Conservation (phyloP, 2,329 filamentous ascomycete species). For the Cytospora leucostoma region DNA sequence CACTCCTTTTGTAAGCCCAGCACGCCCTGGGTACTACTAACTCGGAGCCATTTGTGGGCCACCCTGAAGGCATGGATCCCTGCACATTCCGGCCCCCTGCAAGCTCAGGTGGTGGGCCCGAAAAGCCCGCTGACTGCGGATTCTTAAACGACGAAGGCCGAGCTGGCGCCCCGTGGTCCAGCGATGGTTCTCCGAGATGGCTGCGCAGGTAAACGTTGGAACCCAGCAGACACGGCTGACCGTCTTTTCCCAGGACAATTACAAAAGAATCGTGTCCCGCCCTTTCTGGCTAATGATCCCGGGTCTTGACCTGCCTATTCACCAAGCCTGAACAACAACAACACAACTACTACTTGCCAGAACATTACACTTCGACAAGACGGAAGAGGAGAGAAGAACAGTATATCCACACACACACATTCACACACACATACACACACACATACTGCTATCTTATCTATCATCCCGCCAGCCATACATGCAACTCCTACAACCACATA, state of each 20-base stretch:
- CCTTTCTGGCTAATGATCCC: conserved; percentile 9
- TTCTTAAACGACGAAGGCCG: conserved; percentile 26
- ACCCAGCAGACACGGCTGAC: conserved; percentile 22
- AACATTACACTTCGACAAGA: too few species aligned
- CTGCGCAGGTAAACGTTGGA: conserved; percentile 7
- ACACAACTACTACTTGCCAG: neutral
- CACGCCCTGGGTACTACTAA: conserved; percentile 15
- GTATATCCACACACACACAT: neutral
- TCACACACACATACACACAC: neutral
- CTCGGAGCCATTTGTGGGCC: conserved; percentile 2
- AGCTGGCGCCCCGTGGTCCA: conserved; percentile 26
- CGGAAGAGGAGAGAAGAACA: too few species aligned
- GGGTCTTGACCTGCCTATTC: neutral
- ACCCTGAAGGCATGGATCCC: conserved; percentile 9
- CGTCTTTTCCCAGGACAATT: conserved; percentile 22
- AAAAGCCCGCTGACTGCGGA: conserved; percentile 27
- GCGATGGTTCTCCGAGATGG: conserved; percentile 25
- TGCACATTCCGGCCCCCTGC: conserved; percentile 13
- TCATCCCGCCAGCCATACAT: conserved; percentile 1
- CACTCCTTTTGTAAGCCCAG: conserved; percentile 25
- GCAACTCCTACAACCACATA: conserved; percentile 4
- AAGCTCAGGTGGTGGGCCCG: neutral
- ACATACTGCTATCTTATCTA: too few species aligned
- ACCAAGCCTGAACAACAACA: conserved; percentile 6
- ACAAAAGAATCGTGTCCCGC: conserved; percentile 27